Evolutionary conservation across 306 rosid species (phyloP).

Genomic region (Pyrus communis): DNA sequence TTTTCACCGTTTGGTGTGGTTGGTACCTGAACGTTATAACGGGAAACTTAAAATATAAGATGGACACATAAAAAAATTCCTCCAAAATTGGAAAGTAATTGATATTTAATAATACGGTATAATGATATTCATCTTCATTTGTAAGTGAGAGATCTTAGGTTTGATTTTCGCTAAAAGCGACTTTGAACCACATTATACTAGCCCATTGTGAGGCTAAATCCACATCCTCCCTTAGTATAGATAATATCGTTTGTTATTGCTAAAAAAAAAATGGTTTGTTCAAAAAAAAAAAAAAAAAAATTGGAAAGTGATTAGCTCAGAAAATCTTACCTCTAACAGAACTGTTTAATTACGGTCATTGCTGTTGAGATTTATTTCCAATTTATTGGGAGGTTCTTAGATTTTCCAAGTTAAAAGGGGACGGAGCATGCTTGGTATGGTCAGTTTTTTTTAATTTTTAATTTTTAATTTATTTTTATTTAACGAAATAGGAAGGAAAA

Average conservation of each 20-base stretch:
- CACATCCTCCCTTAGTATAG: fast-evolving
- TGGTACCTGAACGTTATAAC: not conserved
- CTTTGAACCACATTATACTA: too few species aligned
- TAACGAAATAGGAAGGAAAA: not conserved
- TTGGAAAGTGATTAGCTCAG: not conserved
- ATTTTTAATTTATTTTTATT: too few species aligned
- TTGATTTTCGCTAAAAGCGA: too few species aligned
- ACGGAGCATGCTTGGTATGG: not conserved
- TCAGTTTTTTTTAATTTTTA: not conserved
- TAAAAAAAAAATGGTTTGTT: too few species aligned
- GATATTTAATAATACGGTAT: too few species aligned
- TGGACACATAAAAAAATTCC: not conserved
- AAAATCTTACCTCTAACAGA: not conserved
- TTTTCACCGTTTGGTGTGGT: not conserved
- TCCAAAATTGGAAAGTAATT: not conserved
- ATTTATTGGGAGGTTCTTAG: not conserved
- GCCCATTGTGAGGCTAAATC: too few species aligned
- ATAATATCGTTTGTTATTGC: too few species aligned
- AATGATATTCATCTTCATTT: fast-evolving
- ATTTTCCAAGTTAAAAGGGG: not conserved
- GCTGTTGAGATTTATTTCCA: not conserved
- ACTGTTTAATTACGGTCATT: not conserved
- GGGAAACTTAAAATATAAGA: not conserved
- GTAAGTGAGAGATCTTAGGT: too few species aligned
- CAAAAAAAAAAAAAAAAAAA: too few species aligned